A percentile compares a stretch with the other conserved stretches of the same genome.
Conservation (phyloP, 768 basidiomycete genomes). For the Termitomyces bulborhizus region DNA sequence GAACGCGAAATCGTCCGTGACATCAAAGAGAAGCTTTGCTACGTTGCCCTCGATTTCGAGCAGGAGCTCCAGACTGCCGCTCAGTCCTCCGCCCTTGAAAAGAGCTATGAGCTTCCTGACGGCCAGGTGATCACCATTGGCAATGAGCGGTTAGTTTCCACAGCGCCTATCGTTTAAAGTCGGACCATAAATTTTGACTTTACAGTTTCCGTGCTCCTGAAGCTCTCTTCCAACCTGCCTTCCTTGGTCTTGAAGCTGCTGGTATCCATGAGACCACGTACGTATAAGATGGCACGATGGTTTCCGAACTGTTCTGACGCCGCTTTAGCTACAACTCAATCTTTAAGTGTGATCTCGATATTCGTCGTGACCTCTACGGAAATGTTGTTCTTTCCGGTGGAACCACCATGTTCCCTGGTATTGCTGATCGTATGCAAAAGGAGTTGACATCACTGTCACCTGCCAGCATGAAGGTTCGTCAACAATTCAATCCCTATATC, state of each 20-base stretch:
- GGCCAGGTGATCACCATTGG: conserved; percentile 96
- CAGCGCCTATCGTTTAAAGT: conserved; percentile 42
- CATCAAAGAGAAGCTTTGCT: conserved; percentile 97
- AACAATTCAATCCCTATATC: neutral
- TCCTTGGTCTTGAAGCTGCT: conserved; percentile 83
- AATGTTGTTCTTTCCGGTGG: conserved; percentile 88
- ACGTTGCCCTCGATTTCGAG: conserved; percentile 92
- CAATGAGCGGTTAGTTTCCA: conserved; percentile 77
- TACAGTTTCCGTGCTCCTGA: conserved; percentile 85
- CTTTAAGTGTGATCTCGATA: conserved; percentile 83
- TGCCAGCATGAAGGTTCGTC: conserved; percentile 75
- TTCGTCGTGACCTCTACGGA: conserved; percentile 74
- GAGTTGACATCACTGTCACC: conserved; percentile 83
- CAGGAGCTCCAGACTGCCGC: conserved; percentile 90
- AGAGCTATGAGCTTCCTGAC: conserved; percentile 88
- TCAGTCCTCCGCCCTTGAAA: conserved; percentile 84
- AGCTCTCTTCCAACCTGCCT: conserved; percentile 88
- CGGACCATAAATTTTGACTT: conserved; percentile 43
- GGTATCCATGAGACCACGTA: conserved; percentile 92
- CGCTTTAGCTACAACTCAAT: conserved; percentile 69
- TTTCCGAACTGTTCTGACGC: conserved; percentile 4
- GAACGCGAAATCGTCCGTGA: conserved; percentile 94
- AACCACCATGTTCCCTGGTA: conserved; percentile 95
- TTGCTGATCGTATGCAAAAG: conserved; percentile 94
- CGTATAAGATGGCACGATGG: conserved; percentile 9